A percentile compares a stretch with the other conserved stretches of the same genome.
Evolutionary conservation across 148 eudicot species (phyloP).

Genomic region (Cornus florida): DNA sequence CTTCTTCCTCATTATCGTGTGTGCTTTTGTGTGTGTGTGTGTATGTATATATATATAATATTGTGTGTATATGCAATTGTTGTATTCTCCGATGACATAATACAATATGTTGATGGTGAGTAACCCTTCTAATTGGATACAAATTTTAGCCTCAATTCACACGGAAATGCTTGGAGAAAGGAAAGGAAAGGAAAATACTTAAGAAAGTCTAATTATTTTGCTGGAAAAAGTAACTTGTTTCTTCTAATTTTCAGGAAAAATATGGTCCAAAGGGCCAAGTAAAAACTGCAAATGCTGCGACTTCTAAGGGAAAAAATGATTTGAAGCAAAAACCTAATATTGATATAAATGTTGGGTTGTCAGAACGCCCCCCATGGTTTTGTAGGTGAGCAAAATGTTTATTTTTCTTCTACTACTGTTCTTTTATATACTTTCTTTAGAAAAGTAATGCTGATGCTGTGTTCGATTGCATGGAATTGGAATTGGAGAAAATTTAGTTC

Average conservation of each 20-base stretch:
- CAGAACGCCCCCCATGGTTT: conserved; percentile 86
- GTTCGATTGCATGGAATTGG: too few relatives aligned
- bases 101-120: not conserved
- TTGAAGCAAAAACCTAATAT: conserved; percentile 69
- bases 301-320: conserved; percentile 51
- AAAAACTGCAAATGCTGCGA: conserved; percentile 48
- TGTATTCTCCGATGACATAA: not conserved
- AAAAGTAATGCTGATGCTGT: not conserved
- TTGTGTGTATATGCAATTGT: not conserved
- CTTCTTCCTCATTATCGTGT: not conserved
- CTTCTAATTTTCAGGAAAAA: conserved; percentile 59
- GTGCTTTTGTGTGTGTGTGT: too few relatives aligned
- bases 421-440: not conserved
- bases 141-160: not conserved
- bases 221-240: not conserved
- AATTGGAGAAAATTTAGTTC: too few relatives aligned
- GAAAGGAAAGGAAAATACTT: too few relatives aligned
- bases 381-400: conserved; percentile 54
- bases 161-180: too few relatives aligned
- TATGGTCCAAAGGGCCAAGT: conserved; percentile 92
- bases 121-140: not conserved
- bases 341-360: conserved; percentile 84
- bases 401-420: not conserved
- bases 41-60: not conserved
- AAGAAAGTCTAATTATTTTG: not conserved